Evolutionary conservation across 2,329 filamentous ascomycete species (phyloP).

Genomic region (Fusarium sp.): DNA sequence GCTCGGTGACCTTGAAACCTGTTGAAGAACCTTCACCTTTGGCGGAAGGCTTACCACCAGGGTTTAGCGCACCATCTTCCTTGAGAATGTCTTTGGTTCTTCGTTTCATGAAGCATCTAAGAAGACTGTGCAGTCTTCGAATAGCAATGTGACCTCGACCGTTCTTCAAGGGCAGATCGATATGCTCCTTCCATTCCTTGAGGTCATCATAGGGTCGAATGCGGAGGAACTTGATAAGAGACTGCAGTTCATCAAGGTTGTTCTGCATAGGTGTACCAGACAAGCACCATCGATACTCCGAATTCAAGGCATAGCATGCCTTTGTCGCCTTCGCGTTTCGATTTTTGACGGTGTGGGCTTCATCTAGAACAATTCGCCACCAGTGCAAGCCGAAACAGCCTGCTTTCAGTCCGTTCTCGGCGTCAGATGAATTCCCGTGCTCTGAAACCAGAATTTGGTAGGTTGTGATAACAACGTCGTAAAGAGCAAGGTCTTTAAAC

Average conservation of each 20-base stretch:
- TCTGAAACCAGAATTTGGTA: slow-evolving; percentile 97
- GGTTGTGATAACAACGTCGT: slow-evolving; percentile 96
- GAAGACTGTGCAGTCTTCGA: slow-evolving; percentile 81
- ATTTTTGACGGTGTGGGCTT: slow-evolving; percentile 99
- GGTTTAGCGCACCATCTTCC: slow-evolving; percentile 82
- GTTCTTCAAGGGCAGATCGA: slow-evolving; percentile 88
- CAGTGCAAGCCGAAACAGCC: slow-evolving; percentile 93
- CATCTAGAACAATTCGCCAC: slow-evolving; percentile 95
- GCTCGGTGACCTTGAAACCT: slow-evolving; percentile 90
- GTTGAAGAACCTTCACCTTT: slow-evolving; percentile 66
- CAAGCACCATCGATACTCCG: slow-evolving; percentile 94
- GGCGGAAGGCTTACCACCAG: slow-evolving; percentile 72
- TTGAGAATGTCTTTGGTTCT: slow-evolving; percentile 97
- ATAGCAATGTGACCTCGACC: slow-evolving; percentile 92
- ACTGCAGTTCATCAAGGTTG: slow-evolving; percentile 95
- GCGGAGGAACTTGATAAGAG: slow-evolving; percentile 88
- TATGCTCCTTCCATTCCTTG: slow-evolving; percentile 88
- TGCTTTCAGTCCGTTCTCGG: slow-evolving; percentile 71
- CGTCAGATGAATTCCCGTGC: slow-evolving; percentile 75
- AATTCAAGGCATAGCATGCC: slow-evolving; percentile 84
- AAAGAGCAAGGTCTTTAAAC: slow-evolving; percentile 79
- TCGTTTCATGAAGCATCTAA: slow-evolving; percentile 98
- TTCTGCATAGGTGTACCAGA: slow-evolving; percentile 99
- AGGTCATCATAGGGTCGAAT: slow-evolving; percentile 93
- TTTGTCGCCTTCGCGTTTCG: slow-evolving; percentile 95